phyloP scores from a whole-genome alignment of 371 early-diverging fungal species.

The Mortierella sp. region DNA sequence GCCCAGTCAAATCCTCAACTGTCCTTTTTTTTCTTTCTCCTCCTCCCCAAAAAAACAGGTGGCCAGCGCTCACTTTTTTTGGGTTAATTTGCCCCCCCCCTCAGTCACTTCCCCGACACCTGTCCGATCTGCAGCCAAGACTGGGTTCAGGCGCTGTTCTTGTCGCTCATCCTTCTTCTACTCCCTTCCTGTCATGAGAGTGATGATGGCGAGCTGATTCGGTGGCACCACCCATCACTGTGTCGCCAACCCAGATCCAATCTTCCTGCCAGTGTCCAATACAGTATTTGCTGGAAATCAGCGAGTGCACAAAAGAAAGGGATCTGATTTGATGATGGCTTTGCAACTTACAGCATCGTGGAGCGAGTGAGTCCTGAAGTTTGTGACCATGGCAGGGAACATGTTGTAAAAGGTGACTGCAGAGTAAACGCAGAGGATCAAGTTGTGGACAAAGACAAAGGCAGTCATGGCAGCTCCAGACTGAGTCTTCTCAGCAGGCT shows the following conservation, averaged over 20 bases:
- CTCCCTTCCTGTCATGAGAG: not conserved
- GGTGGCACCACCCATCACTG: no score
- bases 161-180: not conserved
- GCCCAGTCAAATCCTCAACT: not conserved
- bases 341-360: constrained; percentile 54
- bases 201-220: no score
- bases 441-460: constrained; percentile 83
- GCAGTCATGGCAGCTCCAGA: constrained; percentile 69
- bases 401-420: constrained; percentile 74
- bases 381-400: constrained; percentile 63
- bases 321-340: no score
- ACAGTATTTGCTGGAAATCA: no score
- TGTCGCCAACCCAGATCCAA: no score
- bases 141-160: no score
- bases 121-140: no score
- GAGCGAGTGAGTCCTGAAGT: constrained; percentile 55
- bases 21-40: not conserved
- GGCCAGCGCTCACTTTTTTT: no score
- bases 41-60: not conserved
- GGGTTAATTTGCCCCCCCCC: no score
- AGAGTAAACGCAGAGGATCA: constrained; percentile 75
- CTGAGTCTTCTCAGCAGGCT: constrained; percentile 45
- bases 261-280: no score
- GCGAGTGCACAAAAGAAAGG: no score
- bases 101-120: no score